Evolutionary conservation across 345 rosid genomes (phyloP), one percentile per base, ranked within the genome.

Genomic region (Aurinia saxatilis): DNA sequence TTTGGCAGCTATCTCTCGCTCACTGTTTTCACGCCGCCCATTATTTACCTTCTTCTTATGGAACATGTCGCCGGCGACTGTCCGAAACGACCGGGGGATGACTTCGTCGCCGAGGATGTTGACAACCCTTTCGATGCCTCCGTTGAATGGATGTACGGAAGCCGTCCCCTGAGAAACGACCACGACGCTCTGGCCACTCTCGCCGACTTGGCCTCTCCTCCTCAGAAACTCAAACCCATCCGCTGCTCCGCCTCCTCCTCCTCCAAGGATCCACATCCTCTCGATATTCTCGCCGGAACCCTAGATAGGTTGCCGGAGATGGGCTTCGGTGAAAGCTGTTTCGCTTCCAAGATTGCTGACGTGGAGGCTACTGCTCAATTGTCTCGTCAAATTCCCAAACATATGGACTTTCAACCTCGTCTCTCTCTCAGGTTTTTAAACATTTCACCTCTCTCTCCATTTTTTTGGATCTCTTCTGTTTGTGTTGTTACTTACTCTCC

Each of bases 171-270:
- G 14, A 60, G 44, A 44, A 31, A 56, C 65, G 60, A 62, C n/a
- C n/a, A n/a, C 73, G 56, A 62, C 61, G 73, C 63, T 13, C 63
- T 60, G 11, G 71, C 66, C 2, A 57, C 71, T 13, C 75, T 71
- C 41, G 75, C 70, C 10, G 71, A 65, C 44, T 57, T 71, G 56
- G 75, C 75, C 6, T 34, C 77, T 5, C 86, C 83, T 54, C 83
- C 79, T 14, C 88, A 73, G 78, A 85, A 88, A 78, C 81, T 85
- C 33, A 81, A 78, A 36, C 91, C 96, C 1, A 77, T 85, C 25
- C 74, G 91, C 58, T 75, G 65, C 69, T 67, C 38, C 49, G 69
- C 38, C 49, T 75, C 44, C 31, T 65, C 77, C 27, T 38, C 39
- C 9, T 29, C 36, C 6, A 78, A 70, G 51, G 57, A 69, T 61